phyloP scores from a whole-genome alignment of 1,139 yeast genomes.

The Hyphopichia pseudoburtonii region DNA sequence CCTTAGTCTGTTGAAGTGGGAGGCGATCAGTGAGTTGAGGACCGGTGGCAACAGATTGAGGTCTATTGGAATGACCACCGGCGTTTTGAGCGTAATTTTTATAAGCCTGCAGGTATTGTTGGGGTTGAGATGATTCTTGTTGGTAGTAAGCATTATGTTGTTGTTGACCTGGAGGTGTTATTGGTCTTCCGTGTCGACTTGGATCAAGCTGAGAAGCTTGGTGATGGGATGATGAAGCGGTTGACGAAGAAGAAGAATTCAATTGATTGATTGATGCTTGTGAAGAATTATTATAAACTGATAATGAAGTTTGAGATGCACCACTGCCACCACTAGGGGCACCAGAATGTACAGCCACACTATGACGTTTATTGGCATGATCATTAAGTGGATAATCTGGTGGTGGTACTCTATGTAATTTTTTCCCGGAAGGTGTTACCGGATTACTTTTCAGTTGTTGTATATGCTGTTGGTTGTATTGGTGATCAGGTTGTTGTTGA shows the following conservation, averaged over 20 bases:
- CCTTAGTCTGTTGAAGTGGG: no score
- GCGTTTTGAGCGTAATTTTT: slow-evolving; percentile 1
- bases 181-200: no score
- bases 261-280: slow-evolving; percentile 1
- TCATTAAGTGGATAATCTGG: background rate
- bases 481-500: background rate
- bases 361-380: background rate
- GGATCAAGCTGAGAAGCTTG: background rate
- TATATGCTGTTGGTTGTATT: no score
- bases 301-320: background rate
- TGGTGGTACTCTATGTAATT: slow-evolving; percentile 4
- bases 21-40: no score
- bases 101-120: slow-evolving; percentile 1
- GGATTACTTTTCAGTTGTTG: background rate
- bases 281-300: background rate
- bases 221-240: background rate
- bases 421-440: slow-evolving; percentile 1
- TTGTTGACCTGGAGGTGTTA: background rate
- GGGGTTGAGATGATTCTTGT: background rate
- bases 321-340: background rate
- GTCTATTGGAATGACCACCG: background rate
- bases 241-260: background rate
- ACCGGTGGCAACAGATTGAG: background rate
- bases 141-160: no score
- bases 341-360: background rate